phyloP scores from a whole-genome alignment of 164 flowering plant species.

The Amborella trichopoda region DNA sequence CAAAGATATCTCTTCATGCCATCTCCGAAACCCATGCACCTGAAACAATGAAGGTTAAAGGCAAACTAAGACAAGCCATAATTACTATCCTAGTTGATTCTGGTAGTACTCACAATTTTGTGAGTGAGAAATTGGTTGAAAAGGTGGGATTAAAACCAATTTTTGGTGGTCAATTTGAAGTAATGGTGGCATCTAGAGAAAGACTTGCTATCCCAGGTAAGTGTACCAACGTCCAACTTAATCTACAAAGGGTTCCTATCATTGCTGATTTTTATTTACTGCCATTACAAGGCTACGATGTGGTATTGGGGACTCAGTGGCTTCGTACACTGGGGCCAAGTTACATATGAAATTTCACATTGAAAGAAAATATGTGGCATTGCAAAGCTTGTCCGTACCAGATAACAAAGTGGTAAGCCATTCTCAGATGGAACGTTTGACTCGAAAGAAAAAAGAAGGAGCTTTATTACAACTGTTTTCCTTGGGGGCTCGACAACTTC shows the following conservation, averaged over 20 bases:
- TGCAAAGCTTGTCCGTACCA: not conserved
- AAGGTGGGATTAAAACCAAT: not conserved
- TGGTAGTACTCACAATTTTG: not conserved
- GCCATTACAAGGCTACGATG: not conserved
- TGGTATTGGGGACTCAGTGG: slow-evolving; percentile 1
- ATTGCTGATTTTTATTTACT: not conserved
- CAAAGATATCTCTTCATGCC: too few relatives aligned
- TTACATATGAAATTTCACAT: slow-evolving; percentile 1
- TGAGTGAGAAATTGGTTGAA: not conserved
- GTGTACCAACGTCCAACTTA: not conserved
- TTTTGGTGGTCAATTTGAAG: not conserved
- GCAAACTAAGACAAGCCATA: not conserved
- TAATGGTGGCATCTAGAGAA: not conserved
- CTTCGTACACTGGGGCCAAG: not conserved
- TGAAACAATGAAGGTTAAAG: not conserved
- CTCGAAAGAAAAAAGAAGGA: not conserved
- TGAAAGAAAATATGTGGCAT: not conserved
- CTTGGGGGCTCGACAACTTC: not conserved
- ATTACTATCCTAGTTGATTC: not conserved
- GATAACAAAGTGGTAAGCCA: not conserved
- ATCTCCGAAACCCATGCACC: too few relatives aligned
- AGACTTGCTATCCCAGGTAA: not conserved
- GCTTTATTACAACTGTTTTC: not conserved
- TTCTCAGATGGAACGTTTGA: not conserved
- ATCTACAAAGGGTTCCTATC: not conserved